phyloP scores from a whole-genome alignment of 2,329 filamentous ascomycete species.

The Zalaria obscura region DNA sequence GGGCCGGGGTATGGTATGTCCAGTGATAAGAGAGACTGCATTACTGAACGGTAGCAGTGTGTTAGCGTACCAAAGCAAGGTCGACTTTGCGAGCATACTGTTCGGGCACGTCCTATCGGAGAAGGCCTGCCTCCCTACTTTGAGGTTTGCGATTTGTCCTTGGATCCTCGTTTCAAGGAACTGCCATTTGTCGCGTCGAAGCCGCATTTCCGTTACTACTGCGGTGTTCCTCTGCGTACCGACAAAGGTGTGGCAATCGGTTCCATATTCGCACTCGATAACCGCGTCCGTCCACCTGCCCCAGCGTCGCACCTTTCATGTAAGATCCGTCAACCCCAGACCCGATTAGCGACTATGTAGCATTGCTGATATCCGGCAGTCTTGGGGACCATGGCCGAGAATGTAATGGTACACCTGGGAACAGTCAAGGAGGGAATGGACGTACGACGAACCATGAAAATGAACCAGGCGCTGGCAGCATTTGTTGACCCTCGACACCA shows the following conservation, averaged over 20 bases:
- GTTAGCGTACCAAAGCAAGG: constrained; percentile 48
- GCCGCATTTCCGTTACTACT: constrained; percentile 19
- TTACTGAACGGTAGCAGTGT: not conserved
- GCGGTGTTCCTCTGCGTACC: constrained; percentile 18
- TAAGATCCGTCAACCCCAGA: not conserved
- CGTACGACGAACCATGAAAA: constrained; percentile 11
- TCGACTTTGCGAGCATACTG: constrained; percentile 39
- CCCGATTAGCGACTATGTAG: no score
- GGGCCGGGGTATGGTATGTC: constrained; percentile 18
- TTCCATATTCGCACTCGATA: constrained; percentile 15
- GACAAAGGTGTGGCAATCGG: constrained; percentile 19
- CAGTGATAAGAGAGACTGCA: no score
- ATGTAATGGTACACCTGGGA: constrained; percentile 21
- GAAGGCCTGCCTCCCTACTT: constrained; percentile 20
- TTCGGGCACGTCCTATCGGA: constrained; percentile 16
- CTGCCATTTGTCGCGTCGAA: constrained; percentile 15
- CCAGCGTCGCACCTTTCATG: constrained; percentile 4
- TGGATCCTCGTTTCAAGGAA: constrained; percentile 15
- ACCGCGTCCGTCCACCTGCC: constrained; percentile 10
- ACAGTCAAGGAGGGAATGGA: constrained; percentile 20
- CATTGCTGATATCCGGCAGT: constrained; percentile 25
- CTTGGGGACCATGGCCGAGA: constrained; percentile 42
- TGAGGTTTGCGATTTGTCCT: constrained; percentile 18
- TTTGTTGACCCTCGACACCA: constrained; percentile 10
- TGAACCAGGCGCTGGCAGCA: constrained; percentile 13